These are phyloP conservation scores for Phytophthora pluvialis DNA, from an alignment of 352 stramenopile genomes.

Conservation along the genomic window DNA sequence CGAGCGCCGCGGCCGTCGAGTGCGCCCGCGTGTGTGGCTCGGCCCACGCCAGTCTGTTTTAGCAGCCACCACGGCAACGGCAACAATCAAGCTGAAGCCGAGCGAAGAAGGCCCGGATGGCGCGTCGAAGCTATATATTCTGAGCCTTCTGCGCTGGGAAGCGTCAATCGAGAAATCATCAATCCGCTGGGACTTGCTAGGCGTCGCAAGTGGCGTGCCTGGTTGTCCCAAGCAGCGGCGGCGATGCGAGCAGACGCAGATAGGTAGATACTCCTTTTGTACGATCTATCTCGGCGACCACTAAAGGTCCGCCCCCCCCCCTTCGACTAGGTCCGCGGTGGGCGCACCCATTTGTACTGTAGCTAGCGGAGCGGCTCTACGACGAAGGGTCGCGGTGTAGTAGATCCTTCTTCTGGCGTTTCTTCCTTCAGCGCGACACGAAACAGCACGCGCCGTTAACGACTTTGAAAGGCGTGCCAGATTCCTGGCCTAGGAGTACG, in stretches of 20 bases:
- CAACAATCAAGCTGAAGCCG: not conserved
- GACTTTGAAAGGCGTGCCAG: not conserved
- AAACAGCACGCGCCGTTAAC: not conserved
- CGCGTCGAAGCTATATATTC: slow-evolving; percentile 8
- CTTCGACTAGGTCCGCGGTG: slow-evolving; percentile 5
- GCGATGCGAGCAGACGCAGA: too few relatives aligned
- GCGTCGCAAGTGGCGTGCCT: slow-evolving; percentile 8
- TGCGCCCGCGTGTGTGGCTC: slow-evolving; percentile 13
- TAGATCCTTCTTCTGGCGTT: not conserved
- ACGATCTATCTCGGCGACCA: slow-evolving; percentile 6
- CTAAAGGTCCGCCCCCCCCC: slow-evolving; percentile 1
- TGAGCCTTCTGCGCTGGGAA: slow-evolving; percentile 6
- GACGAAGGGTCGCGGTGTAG: not conserved
- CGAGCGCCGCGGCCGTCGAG: not conserved
- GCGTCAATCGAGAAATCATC: slow-evolving; percentile 17
- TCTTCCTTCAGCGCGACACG: not conserved
- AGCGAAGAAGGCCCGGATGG: slow-evolving; percentile 11
- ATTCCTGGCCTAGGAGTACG: too few relatives aligned
- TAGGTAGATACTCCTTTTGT: not conserved
- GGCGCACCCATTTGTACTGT: not conserved
- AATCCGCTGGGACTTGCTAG: not conserved
- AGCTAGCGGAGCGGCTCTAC: not conserved
- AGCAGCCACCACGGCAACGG: slow-evolving; percentile 12
- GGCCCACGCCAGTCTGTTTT: slow-evolving; percentile 20
- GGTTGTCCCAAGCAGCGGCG: not conserved